These are phyloP conservation scores for Physcomitrellopsis africana DNA, from an alignment of 225 moss, liverwort and hornwort genomes.

Conservation along the genomic window DNA sequence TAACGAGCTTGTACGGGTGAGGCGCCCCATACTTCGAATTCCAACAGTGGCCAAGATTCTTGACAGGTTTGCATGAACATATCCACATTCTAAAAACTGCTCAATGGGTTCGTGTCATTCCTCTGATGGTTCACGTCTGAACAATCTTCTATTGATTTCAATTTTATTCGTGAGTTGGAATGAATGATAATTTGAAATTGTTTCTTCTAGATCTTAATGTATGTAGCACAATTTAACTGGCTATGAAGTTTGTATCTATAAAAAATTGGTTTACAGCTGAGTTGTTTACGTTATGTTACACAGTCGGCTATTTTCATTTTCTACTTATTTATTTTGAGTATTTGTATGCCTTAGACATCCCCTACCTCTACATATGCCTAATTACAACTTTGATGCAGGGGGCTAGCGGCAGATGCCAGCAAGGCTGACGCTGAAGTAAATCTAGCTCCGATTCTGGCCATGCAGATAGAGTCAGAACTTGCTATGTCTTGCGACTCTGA, in stretches of 20 bases:
- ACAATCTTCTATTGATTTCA: background rate
- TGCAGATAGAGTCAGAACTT: slow-evolving; percentile 80
- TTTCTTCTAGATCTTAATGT: background rate
- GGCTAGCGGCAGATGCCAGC: slow-evolving; percentile 58
- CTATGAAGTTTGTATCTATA: slow-evolving; percentile 1
- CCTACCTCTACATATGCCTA: slow-evolving; percentile 14
- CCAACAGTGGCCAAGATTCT: slow-evolving; percentile 73
- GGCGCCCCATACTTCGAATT: slow-evolving; percentile 82
- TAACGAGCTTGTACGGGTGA: slow-evolving; percentile 82
- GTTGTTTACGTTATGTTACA: slow-evolving; percentile 13
- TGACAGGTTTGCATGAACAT: slow-evolving; percentile 65
- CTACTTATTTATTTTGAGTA: background rate
- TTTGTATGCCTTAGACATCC: slow-evolving; percentile 4
- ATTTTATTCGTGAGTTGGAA: background rate
- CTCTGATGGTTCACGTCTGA: background rate
- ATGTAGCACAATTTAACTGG: slow-evolving; percentile 4
- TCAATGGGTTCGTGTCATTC: background rate
- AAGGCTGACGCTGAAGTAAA: slow-evolving; percentile 71
- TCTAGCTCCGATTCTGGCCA: slow-evolving; percentile 79
- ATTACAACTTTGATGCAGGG: slow-evolving; percentile 50
- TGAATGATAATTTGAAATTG: background rate
- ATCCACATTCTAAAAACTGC: slow-evolving; percentile 15
- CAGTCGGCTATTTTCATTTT: background rate
- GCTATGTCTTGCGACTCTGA: slow-evolving; percentile 68
- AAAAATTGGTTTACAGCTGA: background rate